These are phyloP conservation scores for Dryas integrifolia DNA, from an alignment of 331 rosid species.

Conservation along the genomic window DNA sequence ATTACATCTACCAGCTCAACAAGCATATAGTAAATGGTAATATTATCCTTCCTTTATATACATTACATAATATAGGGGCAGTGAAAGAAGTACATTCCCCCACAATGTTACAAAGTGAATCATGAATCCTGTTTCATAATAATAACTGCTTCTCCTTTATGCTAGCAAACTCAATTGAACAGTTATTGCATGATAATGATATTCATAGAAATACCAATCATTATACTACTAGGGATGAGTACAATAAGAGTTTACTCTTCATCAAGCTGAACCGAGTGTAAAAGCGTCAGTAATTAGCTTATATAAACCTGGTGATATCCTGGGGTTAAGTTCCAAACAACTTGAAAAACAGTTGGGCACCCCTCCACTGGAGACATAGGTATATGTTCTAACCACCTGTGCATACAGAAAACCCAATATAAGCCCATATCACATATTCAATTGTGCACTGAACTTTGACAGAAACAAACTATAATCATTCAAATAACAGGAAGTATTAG, in stretches of 20 bases:
- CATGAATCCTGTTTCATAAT: neutral
- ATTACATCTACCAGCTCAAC: neutral
- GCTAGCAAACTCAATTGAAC: neutral
- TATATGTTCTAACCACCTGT: constrained; percentile 67
- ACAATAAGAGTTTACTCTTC: neutral
- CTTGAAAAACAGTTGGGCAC: constrained; percentile 70
- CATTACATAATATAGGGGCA: neutral
- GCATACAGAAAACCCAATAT: constrained; percentile 22
- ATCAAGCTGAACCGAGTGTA: neutral
- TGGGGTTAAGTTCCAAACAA: constrained; percentile 68
- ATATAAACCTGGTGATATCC: constrained; percentile 76
- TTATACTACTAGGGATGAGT: neutral
- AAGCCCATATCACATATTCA: constrained; percentile 19
- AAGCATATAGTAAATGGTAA: neutral
- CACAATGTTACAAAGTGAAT: neutral
- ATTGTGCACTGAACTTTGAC: neutral
- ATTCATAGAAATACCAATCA: neutral
- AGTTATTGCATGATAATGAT: neutral
- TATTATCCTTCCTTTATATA: neutral
- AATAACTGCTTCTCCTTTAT: neutral
- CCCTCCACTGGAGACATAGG: constrained; percentile 83
- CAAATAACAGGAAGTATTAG: constrained; percentile 2
- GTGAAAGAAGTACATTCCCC: neutral
- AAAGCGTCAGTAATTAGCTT: constrained; percentile 18
- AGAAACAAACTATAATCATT: neutral